Evolutionary conservation across 176 grass and related monocot genomes (phyloP), one percentile per base, ranked within the genome.

Genomic region (Bonia amplexicaulis): DNA sequence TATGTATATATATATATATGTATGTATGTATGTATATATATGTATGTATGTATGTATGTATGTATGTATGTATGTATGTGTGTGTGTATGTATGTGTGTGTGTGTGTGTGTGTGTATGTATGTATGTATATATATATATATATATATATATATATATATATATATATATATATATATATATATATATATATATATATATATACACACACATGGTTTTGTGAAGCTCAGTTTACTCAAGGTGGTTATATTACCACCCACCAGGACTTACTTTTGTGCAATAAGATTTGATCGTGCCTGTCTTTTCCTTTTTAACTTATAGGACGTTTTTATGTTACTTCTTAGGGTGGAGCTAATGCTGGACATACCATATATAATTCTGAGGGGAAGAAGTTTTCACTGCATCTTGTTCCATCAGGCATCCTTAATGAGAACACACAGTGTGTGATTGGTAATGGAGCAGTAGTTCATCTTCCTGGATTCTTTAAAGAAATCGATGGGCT

Each of bases 351-450:
- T 48, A 98, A 98, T 90, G 96, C 96, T 61, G 96, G 96, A 13
- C 96, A 98, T 74, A 98, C 93, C 42, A 95, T 98, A 81, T 98
- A 98, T 67, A 98, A 98, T 69, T 93, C 96, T 33, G 96, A 95
- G 66, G 96, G 93, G 0, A 95, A 92, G 84, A 98, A 94, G 57
- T 98, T 98, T 35, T 82, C 93, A 6, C 88, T 98, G 9, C 93
- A 98, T 83, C 91, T 98, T 70, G 90, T 98, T 87, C 96, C 93
- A 9, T 98, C 96, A 35, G 96, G 96, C 19, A 98, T 98, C 57
- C 87, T 98, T 57, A 93, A 98, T 83, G 91, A 92, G 61, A 90
- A 92, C 25, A 92, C 93, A 19, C 73, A 89, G 2, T 98, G 93
- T 49, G 91, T 98, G 15, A 89, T 98, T 84, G 96, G 93, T 71